These are phyloP conservation scores for Phytophthora uliginosa DNA, from an alignment of 352 stramenopile genomes.

Conservation along the genomic window DNA sequence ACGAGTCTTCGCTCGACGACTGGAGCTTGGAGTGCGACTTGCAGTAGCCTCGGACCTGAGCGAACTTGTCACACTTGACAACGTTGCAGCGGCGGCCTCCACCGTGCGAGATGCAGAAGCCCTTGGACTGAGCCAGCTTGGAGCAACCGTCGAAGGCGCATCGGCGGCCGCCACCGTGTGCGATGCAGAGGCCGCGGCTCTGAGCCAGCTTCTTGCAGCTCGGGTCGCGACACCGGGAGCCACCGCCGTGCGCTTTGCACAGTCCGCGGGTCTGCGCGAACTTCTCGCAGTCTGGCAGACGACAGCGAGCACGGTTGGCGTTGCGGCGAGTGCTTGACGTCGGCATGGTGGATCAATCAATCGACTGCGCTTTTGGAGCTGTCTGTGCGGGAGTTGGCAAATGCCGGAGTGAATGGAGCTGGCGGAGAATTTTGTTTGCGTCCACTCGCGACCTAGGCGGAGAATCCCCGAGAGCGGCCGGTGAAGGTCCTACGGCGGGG, in stretches of 20 bases:
- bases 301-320: slow-evolving; percentile 75
- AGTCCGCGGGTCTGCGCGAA: slow-evolving; percentile 82
- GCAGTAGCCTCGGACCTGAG: slow-evolving; percentile 83
- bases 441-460: slow-evolving; percentile 21
- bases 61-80: slow-evolving; percentile 82
- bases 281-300: slow-evolving; percentile 73
- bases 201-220: slow-evolving; percentile 83
- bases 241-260: slow-evolving; percentile 87
- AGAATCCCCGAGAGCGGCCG: slow-evolving; percentile 22
- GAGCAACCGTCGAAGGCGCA: slow-evolving; percentile 73
- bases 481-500: neutral
- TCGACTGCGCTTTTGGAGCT: slow-evolving; percentile 19
- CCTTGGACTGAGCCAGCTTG: slow-evolving; percentile 81
- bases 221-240: slow-evolving; percentile 78
- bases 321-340: slow-evolving; percentile 50
- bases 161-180: slow-evolving; percentile 75
- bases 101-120: slow-evolving; percentile 87
- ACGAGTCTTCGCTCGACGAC: slow-evolving; percentile 11
- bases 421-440: slow-evolving; percentile 41
- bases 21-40: slow-evolving; percentile 88
- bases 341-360: slow-evolving; percentile 37
- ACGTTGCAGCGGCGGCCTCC: slow-evolving; percentile 77
- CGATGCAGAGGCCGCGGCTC: slow-evolving; percentile 80
- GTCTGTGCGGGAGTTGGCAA: slow-evolving; percentile 32
- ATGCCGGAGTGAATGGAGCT: slow-evolving; percentile 21